Base-by-base conservation (phyloP, 495 filamentous ascomycete genomes). In the Podospora appendiculata region DNA sequence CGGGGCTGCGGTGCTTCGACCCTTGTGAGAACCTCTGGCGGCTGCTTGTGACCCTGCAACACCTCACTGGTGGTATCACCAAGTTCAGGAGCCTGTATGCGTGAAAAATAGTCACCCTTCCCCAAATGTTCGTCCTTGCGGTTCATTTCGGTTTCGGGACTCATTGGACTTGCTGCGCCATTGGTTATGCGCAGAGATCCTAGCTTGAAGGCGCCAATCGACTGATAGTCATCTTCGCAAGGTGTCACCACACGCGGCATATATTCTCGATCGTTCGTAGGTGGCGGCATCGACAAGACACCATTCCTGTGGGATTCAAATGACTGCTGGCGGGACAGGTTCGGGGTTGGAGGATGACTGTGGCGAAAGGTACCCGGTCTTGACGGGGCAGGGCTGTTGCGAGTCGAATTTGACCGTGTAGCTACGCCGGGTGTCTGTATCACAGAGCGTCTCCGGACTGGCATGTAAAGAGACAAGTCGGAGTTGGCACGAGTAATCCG, bases 181-280 rank as follows among this genome's bases (percentile, higher is more conserved):
- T 83, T 83, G 25, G 72, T 77, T 49, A 83, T 82, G 46, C 78
- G 72, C 51, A 83, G 59, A 6, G 78, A 77, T 3, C 80, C 80
- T 17, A 77, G 70, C 57, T 81, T 82, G 58, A 80, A 82, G 18
- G 71, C 80, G 18, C 80, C 80, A 50, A 79, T 76, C 18, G 77
- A 76, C 57, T 70, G 67, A 50, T 79, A 79, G n/a, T 75, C 64
- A 13, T 68, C 60, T 44, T 76, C 73, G 25, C 65, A 70, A 4
- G 74, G 74, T 7, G 74, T 78, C 33, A 69, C 56, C 19, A 62
- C 72, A 33, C 74, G 70, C 19, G 64, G 66, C 18, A 61, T 45
- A 7, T 59, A 56, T 5, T 66, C 69, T 7, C 55, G 34, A 18
- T 65, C 58, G 13, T 25, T 38, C 6, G 58, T 44, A 4, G 38